Base-by-base conservation (phyloP, 2,329 filamentous ascomycete species). In the Epichloe sylvatica region DNA sequence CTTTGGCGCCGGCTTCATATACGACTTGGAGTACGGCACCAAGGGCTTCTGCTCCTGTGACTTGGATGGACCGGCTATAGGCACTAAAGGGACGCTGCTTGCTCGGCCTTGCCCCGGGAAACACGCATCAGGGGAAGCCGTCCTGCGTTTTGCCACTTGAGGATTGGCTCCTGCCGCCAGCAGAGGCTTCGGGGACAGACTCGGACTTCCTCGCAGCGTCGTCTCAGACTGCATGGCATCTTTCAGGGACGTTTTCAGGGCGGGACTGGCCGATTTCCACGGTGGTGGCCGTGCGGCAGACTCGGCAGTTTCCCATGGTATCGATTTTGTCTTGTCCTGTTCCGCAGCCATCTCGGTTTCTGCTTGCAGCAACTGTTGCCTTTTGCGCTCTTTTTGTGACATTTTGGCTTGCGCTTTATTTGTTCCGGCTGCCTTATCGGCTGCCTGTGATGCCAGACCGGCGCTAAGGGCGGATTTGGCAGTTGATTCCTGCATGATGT, bases 331-430 rank as follows among this genome's bases (percentile, higher is more conserved):
- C 34, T 59, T 56, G 34, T 62, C 60, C n/a, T 60, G 58, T 38
- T 60, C 59, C 6, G 68, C 66, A 7, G 69, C 64, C 34, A 64
- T 67, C 52, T 74, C 67, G 36, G 70, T 62, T 23, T 63, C 68
- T 23, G 74, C 68, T 59, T 86, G 79, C 53, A 80, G 75, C 59
- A 88, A 83, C 58, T 88, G 79, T 55, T 89, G 79, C 61, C 79
- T 86, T 68, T 95, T 97, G 21, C 89, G 81, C 64, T 96, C 90
- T 61, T 92, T 94, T 58, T 97, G 92, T 0, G 90, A 95, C 56
- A 94, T 67, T 62, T 86, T 95, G 0, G 67, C 62, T 15, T 70
- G 67, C 0, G 70, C 58, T 38, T 59, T 65, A 59, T 73, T 46
- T 51, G 61, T 49, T 50, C 58, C 21, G n/a, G 63, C 50, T n/a